These are phyloP conservation scores for Penicillium thymicola DNA, from an alignment of 2,329 filamentous ascomycete genomes.

Conservation along the genomic window DNA sequence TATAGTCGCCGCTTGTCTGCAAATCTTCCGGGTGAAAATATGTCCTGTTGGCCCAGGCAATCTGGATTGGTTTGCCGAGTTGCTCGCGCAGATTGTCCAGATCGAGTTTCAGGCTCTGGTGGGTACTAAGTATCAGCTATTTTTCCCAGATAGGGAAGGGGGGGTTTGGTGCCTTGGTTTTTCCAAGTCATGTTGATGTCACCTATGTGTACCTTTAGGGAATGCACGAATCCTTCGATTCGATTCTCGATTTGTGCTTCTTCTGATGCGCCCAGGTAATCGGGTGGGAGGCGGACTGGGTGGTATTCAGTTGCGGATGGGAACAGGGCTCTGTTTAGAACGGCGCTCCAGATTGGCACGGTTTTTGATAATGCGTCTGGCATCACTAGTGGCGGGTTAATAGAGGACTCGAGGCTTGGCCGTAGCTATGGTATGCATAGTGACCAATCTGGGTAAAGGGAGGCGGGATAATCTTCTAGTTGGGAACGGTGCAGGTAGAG, in stretches of 20 bases:
- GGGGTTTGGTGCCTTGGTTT: not conserved
- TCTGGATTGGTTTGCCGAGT: constrained; percentile 68
- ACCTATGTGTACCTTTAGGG: constrained; percentile 41
- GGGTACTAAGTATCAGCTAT: constrained; percentile 4
- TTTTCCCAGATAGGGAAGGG: not conserved
- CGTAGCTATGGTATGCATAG: not conserved
- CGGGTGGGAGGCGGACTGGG: constrained; percentile 66
- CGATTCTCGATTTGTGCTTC: constrained; percentile 70
- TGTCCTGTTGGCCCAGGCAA: constrained; percentile 76
- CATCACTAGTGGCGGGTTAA: constrained; percentile 57
- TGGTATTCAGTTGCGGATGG: constrained; percentile 51
- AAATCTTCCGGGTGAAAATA: constrained; percentile 51
- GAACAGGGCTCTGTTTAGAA: constrained; percentile 78
- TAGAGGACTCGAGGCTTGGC: not conserved
- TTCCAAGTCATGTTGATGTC: not conserved
- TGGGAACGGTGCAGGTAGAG: not conserved
- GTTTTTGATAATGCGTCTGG: constrained; percentile 94
- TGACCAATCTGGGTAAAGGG: not conserved
- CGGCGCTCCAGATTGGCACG: constrained; percentile 86
- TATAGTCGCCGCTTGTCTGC: constrained; percentile 52
- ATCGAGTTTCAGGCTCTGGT: constrained; percentile 58
- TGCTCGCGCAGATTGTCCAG: constrained; percentile 52
- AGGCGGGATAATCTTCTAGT: not conserved
- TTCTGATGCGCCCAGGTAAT: constrained; percentile 70
- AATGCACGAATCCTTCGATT: constrained; percentile 55